Base-by-base conservation (phyloP, 73 alveolate species). In the Paramecium sonneborni region DNA sequence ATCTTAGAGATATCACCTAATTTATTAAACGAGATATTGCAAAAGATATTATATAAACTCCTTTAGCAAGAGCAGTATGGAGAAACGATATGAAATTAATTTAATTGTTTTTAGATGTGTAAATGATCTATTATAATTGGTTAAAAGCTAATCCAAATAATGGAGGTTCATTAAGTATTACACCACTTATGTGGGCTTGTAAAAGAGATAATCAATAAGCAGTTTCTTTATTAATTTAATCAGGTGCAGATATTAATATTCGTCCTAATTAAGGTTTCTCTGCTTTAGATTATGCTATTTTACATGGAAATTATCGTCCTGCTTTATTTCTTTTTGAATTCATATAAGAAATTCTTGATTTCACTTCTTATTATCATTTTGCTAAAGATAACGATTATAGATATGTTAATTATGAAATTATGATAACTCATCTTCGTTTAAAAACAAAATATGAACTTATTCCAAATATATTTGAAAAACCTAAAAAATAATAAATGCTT, bases 181-280 rank as follows among this genome's bases (percentile, higher is more conserved):
- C 85, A 1, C 94, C 94, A 14, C 57, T 88, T 34, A 88, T 88
- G 94, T 88, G 94, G 94, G 94, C 92, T 3, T 56, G 85, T 32
- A 68, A 52, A 88, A 88, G 94, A 88, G 94, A 82, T 24, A 56
- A 88, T 70, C 39, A 57, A 23, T 35, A 88, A 11, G 14, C 41
- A 48, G 90, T 82, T 18, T 69, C 85, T 39, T 7, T 39, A 3
- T 52, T 88, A 38, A 72, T 88, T 43, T 88, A 88, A 69, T 26
- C 44, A 24, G 94, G 94, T 9, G 91, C 94, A 3, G 21, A 88
- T 34, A 39, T 88, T 2, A 56, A 26, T 2, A 21, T 69, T 10
- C 76, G 67, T 24, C 70, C 94, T 3, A 82, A 88, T 79, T n/a
- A 79, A 34, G 94, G 87, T 3, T 88, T 41, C n/a, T 69, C 94